These are phyloP conservation scores for Oryza australiensis DNA, from an alignment of 176 grass and related monocot species.

Conservation along the genomic window DNA sequence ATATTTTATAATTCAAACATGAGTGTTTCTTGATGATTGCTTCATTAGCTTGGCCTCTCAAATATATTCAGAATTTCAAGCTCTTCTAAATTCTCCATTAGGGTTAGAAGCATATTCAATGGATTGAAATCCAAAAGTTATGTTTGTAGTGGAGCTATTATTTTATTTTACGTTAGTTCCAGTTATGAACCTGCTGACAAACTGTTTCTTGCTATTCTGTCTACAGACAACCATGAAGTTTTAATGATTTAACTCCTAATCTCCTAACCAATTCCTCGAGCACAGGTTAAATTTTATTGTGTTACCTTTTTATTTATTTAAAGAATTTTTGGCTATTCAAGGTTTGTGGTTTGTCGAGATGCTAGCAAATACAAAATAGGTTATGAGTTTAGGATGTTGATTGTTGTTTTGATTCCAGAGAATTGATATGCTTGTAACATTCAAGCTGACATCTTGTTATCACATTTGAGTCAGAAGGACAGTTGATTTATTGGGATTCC, in stretches of 20 bases:
- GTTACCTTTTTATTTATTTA: background rate
- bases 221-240: slow-evolving; percentile 52
- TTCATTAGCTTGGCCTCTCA: background rate
- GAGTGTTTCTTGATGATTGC: background rate
- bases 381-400: background rate
- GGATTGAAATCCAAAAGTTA: background rate
- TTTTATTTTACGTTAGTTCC: slow-evolving; percentile 21
- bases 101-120: background rate
- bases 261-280: slow-evolving; percentile 32
- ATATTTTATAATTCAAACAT: background rate
- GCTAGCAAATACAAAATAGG: slow-evolving; percentile 12
- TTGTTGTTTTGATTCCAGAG: slow-evolving; percentile 4
- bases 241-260: slow-evolving; percentile 28
- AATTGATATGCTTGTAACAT: background rate
- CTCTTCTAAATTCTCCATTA: background rate
- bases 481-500: slow-evolving; percentile 77
- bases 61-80: slow-evolving; percentile 1
- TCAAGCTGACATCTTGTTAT: slow-evolving; percentile 14
- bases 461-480: slow-evolving; percentile 53
- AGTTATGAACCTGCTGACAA: slow-evolving; percentile 13
- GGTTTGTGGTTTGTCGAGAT: background rate
- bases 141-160: slow-evolving; percentile 13
- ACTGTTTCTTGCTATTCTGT: slow-evolving; percentile 26
- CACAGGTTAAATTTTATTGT: slow-evolving; percentile 56
- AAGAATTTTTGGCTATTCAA: background rate